phyloP scores from a whole-genome alignment of 78 protist genomes.

The Dictyostelium capitatum region DNA sequence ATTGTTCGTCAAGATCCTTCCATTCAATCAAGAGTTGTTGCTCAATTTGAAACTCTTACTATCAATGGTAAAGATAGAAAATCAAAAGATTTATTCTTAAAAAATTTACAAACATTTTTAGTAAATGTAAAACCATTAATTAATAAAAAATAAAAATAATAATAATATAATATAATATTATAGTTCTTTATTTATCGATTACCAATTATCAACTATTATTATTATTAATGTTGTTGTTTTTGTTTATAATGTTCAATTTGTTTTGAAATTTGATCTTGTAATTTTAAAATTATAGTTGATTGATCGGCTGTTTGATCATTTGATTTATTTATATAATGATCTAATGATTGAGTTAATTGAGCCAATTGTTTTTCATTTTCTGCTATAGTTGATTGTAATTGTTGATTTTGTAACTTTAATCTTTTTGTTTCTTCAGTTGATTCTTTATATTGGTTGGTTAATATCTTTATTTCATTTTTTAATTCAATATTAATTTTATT shows the following conservation, averaged over 20 bases:
- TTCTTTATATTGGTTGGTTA: neutral
- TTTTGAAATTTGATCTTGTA: neutral
- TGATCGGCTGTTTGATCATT: neutral
- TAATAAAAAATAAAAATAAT: slow-evolving; percentile 28
- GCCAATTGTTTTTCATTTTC: neutral
- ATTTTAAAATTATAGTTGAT: neutral
- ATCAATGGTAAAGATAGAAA: slow-evolving; percentile 1
- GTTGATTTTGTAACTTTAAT: neutral
- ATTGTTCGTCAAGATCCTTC: slow-evolving; percentile 47
- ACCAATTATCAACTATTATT: too few relatives aligned
- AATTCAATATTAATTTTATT: neutral
- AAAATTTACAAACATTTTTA: slow-evolving; percentile 9
- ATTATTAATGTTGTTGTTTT: too few relatives aligned
- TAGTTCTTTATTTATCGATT: too few relatives aligned
- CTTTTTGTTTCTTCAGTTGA: neutral
- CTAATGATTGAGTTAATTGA: neutral
- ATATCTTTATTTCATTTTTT: neutral
- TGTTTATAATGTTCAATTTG: neutral
- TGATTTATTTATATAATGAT: neutral
- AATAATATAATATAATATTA: neutral
- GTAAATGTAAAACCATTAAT: slow-evolving; percentile 47
- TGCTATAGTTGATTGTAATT: neutral
- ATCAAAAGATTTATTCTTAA: slow-evolving; percentile 16
- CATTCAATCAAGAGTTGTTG: slow-evolving; percentile 11
- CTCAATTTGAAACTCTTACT: slow-evolving; percentile 12